A percentile compares a stretch with the other conserved stretches of the same genome.
phyloP scores from a whole-genome alignment of 768 basidiomycete species.

The Leccinum subgranulosum region DNA sequence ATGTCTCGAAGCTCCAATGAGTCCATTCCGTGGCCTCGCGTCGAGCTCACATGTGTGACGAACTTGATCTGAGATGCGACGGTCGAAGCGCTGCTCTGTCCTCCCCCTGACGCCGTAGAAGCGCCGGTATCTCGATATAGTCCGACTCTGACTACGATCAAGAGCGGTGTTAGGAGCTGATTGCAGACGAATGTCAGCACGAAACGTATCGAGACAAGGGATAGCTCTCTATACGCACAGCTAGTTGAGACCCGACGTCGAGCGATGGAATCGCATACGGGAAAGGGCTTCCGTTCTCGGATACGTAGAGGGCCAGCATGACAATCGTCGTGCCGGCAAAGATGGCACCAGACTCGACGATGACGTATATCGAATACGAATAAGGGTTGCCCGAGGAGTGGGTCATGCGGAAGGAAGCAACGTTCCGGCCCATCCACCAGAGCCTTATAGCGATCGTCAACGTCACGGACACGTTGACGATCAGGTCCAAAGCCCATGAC shows the following conservation, averaged over 20 bases:
- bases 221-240: slow-evolving; percentile 7
- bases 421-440: slow-evolving; percentile 17
- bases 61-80: not conserved
- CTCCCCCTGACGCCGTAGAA: not conserved
- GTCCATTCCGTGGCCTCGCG: not conserved
- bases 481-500: slow-evolving; percentile 21
- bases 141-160: slow-evolving; percentile 17
- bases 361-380: slow-evolving; percentile 13
- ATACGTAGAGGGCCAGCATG: slow-evolving; percentile 13
- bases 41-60: not conserved
- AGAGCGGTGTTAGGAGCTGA: slow-evolving; percentile 15
- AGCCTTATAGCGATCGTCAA: slow-evolving; percentile 19
- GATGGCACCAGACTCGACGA: slow-evolving; percentile 20
- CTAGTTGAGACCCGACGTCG: slow-evolving; percentile 17
- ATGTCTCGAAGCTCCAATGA: not conserved
- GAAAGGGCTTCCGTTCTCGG: slow-evolving; percentile 6
- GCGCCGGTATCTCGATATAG: not conserved
- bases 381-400: slow-evolving; percentile 10
- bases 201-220: not conserved
- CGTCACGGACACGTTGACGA: slow-evolving; percentile 20
- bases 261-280: slow-evolving; percentile 13
- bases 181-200: not conserved
- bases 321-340: slow-evolving; percentile 17
- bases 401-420: slow-evolving; percentile 1
- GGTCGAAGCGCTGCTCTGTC: not conserved